Base-by-base conservation (phyloP, 345 rosid species). In the Populus nigra region DNA sequence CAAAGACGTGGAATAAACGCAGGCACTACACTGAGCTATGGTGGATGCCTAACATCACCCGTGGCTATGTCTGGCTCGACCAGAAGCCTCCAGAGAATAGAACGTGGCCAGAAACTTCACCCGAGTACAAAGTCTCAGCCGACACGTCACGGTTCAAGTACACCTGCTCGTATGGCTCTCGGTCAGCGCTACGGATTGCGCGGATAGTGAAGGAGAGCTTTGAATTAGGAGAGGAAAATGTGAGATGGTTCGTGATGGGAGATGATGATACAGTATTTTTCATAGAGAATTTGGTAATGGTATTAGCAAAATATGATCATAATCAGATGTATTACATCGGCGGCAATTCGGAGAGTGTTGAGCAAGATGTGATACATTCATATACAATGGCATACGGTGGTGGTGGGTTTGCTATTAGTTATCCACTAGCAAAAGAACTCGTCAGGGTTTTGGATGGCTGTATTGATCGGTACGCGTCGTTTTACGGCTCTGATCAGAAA, bases 241-340 rank as follows among this genome's bases (percentile, higher is more conserved):
- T 93, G n/a, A 87, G 97, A 82, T 95, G 98, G 99, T 92, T 92
- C 75, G 97, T 93, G 6, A 82, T 95, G 93, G 99, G 98, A 29
- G 99, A 95, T 20, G 99, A 95, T 53, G 98, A 95, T 80, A 93
- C 97, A 0, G 92, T 95, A 1, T 95, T 95, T 83, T 93, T 90
- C 62, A 72, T 87, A 2, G 98, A 95, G 79, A 95, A 95, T 83
- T 80, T 95, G 43, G 73, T 91, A 12, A 75, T 82, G 20, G 93
- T 95, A 39, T 83, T 95, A 7, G 71, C 66, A 16, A 95, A 90
- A 80, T 95, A 93, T 39, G 97, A 95, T 75, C 96, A 95, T 39
- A 90, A 87, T 62, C 91, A 95, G 81, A 95, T 95, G 99, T 95
- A 90, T 76, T 93, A 95, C 72, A 83, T 95, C 1, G 96, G 98